These are phyloP conservation scores for Letharia columbiana DNA, from an alignment of 495 filamentous ascomycete species.

Conservation along the genomic window DNA sequence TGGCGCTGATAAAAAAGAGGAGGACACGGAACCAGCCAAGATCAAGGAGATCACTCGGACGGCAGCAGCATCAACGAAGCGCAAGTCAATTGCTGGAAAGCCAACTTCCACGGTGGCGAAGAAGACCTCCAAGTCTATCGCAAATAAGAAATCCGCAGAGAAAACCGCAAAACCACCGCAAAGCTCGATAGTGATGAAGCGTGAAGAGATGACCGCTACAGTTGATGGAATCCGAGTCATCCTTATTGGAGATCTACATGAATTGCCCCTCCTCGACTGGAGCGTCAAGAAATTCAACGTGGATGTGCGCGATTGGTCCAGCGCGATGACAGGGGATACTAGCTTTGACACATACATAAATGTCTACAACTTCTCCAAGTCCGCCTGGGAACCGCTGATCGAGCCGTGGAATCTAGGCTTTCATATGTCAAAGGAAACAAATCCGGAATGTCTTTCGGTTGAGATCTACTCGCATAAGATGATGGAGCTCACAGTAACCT, in stretches of 20 bases:
- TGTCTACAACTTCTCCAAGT: conserved; percentile 98
- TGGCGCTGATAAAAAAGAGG: conserved; percentile 34
- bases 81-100: conserved; percentile 57
- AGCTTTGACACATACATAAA: conserved; percentile 89
- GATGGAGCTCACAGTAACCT: conserved; percentile 86
- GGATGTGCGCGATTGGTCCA: conserved; percentile 82
- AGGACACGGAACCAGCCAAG: conserved; percentile 50
- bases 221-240: conserved; percentile 87
- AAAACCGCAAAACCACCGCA: conserved; percentile 25
- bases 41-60: conserved; percentile 55
- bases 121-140: conserved; percentile 36
- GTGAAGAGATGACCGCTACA: conserved; percentile 76
- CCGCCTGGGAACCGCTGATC: conserved; percentile 91
- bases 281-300: conserved; percentile 85
- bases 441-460: conserved; percentile 67
- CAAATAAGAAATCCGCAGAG: conserved; percentile 27
- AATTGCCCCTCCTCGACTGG: conserved; percentile 87
- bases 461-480: conserved; percentile 81
- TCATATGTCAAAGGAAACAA: conserved; percentile 70
- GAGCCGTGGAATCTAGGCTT: conserved; percentile 95
- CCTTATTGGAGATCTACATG: conserved; percentile 89
- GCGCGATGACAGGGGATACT: conserved; percentile 75
- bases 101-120: conserved; percentile 51
- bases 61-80: conserved; percentile 40
- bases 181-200: conserved; percentile 53